A percentile compares a stretch with the other conserved stretches of the same genome.
phyloP scores from a whole-genome alignment of 495 filamentous ascomycete species.

The Penicillium tannophilum region DNA sequence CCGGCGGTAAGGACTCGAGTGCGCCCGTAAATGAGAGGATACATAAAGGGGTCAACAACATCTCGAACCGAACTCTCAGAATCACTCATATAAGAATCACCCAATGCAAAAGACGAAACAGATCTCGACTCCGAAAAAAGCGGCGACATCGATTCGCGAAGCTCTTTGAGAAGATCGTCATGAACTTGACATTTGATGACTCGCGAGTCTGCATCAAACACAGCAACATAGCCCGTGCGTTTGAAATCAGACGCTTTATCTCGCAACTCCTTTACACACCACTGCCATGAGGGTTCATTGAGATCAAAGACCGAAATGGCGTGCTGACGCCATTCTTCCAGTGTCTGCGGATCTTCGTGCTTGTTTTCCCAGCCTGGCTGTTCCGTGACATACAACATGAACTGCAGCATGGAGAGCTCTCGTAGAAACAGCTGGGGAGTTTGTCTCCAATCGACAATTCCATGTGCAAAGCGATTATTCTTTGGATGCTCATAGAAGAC shows the following conservation, averaged over 20 bases:
- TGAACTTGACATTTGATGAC: constrained; percentile 11
- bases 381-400: constrained; percentile 15
- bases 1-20: constrained; percentile 15
- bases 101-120: constrained; percentile 8
- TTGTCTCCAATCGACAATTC: constrained; percentile 18
- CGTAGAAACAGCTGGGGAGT: constrained; percentile 4
- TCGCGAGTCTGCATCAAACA: constrained; percentile 17
- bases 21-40: constrained; percentile 14
- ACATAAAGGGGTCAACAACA: constrained; percentile 16
- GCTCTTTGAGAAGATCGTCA: constrained; percentile 10
- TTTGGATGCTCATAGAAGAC: constrained; percentile 15
- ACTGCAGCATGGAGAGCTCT: constrained; percentile 12
- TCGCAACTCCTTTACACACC: constrained; percentile 18
- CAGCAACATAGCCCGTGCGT: constrained; percentile 14
- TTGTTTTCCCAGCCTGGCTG: constrained; percentile 14
- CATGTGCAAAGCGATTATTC: constrained; percentile 16
- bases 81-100: background rate
- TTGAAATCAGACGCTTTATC: constrained; percentile 16
- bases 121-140: constrained; percentile 11
- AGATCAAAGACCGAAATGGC: constrained; percentile 13
- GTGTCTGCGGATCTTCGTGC: constrained; percentile 11
- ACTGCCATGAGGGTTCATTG: constrained; percentile 15
- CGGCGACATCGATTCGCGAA: constrained; percentile 7
- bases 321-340: constrained; percentile 13
- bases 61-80: constrained; percentile 9